Percentiles rank a stretch among this genome's conserved stretches.
Evolutionary conservation across 179 eudicot genomes (phyloP).

Genomic region (Spinacia oleracea): DNA sequence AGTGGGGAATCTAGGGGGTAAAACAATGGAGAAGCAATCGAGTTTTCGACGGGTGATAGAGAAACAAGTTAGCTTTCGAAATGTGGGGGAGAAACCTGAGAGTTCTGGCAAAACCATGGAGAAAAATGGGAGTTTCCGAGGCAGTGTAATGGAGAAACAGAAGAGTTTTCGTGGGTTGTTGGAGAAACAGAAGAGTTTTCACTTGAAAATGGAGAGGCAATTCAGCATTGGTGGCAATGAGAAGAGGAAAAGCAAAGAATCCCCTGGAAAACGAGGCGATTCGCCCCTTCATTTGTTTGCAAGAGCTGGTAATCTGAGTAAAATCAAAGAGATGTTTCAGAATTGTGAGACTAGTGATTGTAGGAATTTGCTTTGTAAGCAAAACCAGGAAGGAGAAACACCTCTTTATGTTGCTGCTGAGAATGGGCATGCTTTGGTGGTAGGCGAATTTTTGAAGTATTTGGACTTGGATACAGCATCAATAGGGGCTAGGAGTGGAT

Average conservation of each 20-base stretch:
- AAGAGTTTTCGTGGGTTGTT: slow-evolving; percentile 37
- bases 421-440: slow-evolving; percentile 68
- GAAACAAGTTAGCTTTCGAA: slow-evolving; percentile 24
- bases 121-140: slow-evolving; percentile 21
- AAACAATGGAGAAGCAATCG: slow-evolving; percentile 21
- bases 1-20: slow-evolving; percentile 1
- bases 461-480: slow-evolving; percentile 72
- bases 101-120: slow-evolving; percentile 24
- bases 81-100: slow-evolving; percentile 12
- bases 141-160: slow-evolving; percentile 33
- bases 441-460: slow-evolving; percentile 69
- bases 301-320: slow-evolving; percentile 69
- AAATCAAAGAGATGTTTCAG: slow-evolving; percentile 55
- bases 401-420: slow-evolving; percentile 79
- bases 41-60: slow-evolving; percentile 10
- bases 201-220: slow-evolving; percentile 75
- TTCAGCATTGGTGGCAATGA: slow-evolving; percentile 67
- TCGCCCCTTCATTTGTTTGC: slow-evolving; percentile 72
- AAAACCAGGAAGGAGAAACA: slow-evolving; percentile 88
- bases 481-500: slow-evolving; percentile 69
- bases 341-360: slow-evolving; percentile 44
- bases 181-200: slow-evolving; percentile 72
- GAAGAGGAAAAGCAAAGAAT: slow-evolving; percentile 62
- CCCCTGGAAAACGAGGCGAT: slow-evolving; percentile 86
- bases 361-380: slow-evolving; percentile 57